A percentile compares a stretch with the other conserved stretches of the same genome.
These are phyloP conservation scores for Zymoseptoria ardabiliae DNA, from an alignment of 2,329 filamentous ascomycete species.

Conservation along the genomic window DNA sequence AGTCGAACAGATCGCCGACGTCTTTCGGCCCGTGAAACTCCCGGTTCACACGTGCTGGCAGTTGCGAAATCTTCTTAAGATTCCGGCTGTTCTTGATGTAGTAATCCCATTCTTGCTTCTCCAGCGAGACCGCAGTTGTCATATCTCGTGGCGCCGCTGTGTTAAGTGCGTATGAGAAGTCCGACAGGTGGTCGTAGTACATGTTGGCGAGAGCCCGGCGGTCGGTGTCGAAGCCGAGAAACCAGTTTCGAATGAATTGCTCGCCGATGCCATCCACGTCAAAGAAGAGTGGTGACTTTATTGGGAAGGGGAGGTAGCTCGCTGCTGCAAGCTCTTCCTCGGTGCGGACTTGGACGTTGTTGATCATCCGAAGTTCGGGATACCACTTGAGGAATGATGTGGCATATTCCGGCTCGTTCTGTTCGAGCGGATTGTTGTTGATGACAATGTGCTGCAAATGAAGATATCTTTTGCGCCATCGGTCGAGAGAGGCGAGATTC, in stretches of 20 bases:
- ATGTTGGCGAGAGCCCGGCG: conserved; percentile 54
- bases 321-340: conserved; percentile 59
- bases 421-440: conserved; percentile 63
- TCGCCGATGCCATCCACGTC: conserved; percentile 70
- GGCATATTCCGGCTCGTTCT: conserved; percentile 46
- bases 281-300: conserved; percentile 59
- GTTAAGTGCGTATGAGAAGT: conserved; percentile 70
- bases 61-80: conserved; percentile 59
- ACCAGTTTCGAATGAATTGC: conserved; percentile 67
- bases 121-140: conserved; percentile 26
- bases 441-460: conserved; percentile 75
- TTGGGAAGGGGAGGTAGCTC: conserved; percentile 54
- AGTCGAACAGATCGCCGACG: conserved; percentile 62
- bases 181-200: conserved; percentile 69
- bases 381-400: conserved; percentile 72
- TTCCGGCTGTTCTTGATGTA: conserved; percentile 78
- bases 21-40: conserved; percentile 56
- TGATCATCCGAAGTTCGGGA: conserved; percentile 70
- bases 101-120: conserved; percentile 56
- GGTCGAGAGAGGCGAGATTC: conserved; percentile 58
- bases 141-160: conserved; percentile 48
- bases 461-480: conserved; percentile 73
- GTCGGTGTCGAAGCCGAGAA: conserved; percentile 65
- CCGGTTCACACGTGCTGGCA: conserved; percentile 56
- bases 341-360: conserved; percentile 65